Conservation (phyloP, 169 alveolate genomes). For the Babesia gibsoni region DNA sequence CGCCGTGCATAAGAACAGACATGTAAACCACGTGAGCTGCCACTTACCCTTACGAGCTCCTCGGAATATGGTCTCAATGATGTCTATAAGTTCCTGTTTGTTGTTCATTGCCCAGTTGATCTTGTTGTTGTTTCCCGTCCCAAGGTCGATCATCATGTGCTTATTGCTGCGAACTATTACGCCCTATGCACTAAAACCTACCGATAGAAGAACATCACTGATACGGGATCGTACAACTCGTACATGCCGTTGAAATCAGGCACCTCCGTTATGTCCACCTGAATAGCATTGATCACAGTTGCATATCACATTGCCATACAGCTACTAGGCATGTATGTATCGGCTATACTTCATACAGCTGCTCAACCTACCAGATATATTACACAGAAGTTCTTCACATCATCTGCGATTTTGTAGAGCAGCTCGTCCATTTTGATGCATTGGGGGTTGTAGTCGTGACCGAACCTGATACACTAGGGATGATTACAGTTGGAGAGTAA, state of each 20-base stretch:
- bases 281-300: neutral
- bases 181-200: neutral
- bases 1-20: neutral
- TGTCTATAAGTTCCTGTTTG: conserved; percentile 97
- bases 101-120: conserved; percentile 96
- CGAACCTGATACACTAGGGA: conserved; percentile 91
- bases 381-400: conserved; percentile 93
- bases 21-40: neutral
- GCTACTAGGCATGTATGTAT: neutral
- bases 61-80: conserved; percentile 93
- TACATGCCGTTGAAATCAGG: conserved; percentile 99
- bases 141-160: conserved; percentile 98
- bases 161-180: conserved; percentile 82
- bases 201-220: conserved; percentile 97
- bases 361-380: conserved; percentile 87
- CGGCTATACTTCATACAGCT: neutral
- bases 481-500: neutral
- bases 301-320: neutral
- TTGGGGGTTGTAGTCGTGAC: conserved; percentile 96
- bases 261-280: conserved; percentile 94
- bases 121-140: conserved; percentile 98
- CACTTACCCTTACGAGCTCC: conserved; percentile 96
- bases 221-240: conserved; percentile 97
- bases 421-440: conserved; percentile 98
- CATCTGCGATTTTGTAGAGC: conserved; percentile 93